Base-by-base conservation (phyloP, 2,329 filamentous ascomycete genomes). In the Xylariomycetidae sp. region DNA sequence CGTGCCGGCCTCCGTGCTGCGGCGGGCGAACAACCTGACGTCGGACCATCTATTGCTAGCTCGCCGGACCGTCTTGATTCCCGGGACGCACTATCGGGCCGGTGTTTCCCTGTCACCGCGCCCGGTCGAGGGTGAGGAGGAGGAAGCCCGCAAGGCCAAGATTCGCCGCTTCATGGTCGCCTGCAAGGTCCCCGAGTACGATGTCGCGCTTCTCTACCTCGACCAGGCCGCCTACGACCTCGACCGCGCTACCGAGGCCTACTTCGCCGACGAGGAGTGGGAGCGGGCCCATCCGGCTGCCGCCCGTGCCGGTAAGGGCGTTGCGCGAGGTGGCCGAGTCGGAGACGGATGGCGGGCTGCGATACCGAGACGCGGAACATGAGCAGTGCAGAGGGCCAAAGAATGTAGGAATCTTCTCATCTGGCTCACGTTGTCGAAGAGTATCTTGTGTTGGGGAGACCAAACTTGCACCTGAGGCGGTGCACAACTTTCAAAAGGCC, bases 161-260 rank as follows among this genome's bases (percentile, higher is more conserved):
- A 70, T 90, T 20, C 69, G 85, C 25, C 74, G 82, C 40, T 90
- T 82, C 67, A 89, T 89, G 85, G 77, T 86, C 2, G 69, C 71
- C 1, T 85, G 80, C 60, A 90, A 90, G 54, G 81, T 85, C 18
- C 65, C 74, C 16, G 82, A 89, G 65, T 89, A 79, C 61, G 81
- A 87, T 52, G 67, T 87, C 31, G 85, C 85, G 2, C 56, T 84
- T 18, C 55, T 89, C 14, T 92, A 92, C 56, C 68, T 92, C 26
- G 74, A 86, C 49, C 79, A 85, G 55, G 64, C 69, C 15, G 67
- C 69, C 6, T 86, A 83, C 55, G 70, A 87, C 46, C 61, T 89
- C 12, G 73, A 77, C 4, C 56, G 60, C 18, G 84, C 85, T 0
- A 70, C 83, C 6, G 67, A 72, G 23, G 67, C 72, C 3, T 88